A percentile compares a stretch with the other conserved stretches of the same genome.
Conservation (phyloP, 768 basidiomycete species). For the Tylopilus sp. region DNA sequence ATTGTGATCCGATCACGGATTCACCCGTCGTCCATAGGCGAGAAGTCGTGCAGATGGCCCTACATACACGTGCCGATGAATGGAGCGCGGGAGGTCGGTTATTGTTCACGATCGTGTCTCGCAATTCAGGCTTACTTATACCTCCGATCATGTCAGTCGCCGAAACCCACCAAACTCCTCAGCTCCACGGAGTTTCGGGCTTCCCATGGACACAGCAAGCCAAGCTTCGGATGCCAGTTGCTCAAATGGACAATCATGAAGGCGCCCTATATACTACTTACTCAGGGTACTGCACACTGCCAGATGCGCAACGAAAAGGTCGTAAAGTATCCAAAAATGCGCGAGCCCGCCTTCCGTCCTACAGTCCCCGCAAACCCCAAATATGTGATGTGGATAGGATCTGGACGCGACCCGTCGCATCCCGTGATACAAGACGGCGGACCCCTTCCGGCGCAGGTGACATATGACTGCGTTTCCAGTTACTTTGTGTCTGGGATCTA, state of each 20-base stretch:
- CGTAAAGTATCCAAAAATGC: conserved; percentile 14
- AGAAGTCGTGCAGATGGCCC: conserved; percentile 7
- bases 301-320: conserved; percentile 3
- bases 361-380: conserved; percentile 18
- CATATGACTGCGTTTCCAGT: conserved; percentile 18
- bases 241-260: conserved; percentile 7
- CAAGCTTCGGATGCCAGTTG: conserved; percentile 1
- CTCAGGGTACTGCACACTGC: background rate
- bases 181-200: conserved; percentile 26
- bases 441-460: conserved; percentile 33
- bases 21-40: conserved; percentile 27
- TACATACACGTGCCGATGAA: conserved; percentile 11
- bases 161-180: conserved; percentile 7
- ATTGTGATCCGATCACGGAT: conserved; percentile 13
- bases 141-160: conserved; percentile 8
- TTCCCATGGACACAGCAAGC: conserved; percentile 23
- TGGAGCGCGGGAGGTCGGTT: conserved; percentile 11
- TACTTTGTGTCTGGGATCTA: conserved; percentile 8
- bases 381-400: conserved; percentile 22
- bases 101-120: conserved; percentile 5
- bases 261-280: conserved; percentile 2
- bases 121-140: conserved; percentile 3
- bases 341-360: conserved; percentile 13
- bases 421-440: conserved; percentile 28
- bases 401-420: conserved; percentile 20